Base-by-base conservation (phyloP, 148 eudicot genomes). In the Camellia granthamiana region DNA sequence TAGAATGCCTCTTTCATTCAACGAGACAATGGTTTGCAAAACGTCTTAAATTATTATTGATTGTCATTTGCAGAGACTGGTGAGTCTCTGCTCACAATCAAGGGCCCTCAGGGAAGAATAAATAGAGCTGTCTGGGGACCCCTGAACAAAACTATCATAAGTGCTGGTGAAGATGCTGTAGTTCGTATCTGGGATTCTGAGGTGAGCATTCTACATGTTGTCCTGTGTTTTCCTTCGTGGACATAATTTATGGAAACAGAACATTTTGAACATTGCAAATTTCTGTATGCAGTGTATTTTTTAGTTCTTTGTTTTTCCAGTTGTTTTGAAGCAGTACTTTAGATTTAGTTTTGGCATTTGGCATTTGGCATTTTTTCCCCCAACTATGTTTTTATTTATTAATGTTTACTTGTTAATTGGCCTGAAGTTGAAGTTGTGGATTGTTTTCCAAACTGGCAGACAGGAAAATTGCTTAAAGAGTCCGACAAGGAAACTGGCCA, bases 71-170 rank as follows among this genome's bases (percentile, higher is more conserved):
- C 89, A 96, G 99, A 96, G 85, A 84, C 81, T 56, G 86, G 85
- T 77, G 94, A 92, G 64, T 89, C 99, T 74, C 84, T 84, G 81
- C 90, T 91, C 63, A 85, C 88, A 7, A 77, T 96, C 49, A 92
- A 86, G 85, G 99, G 98, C 55, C 97, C 99, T 11, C 85, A 76
- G 65, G 99, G 98, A 81, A 87, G 99, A 83, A 92, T 96, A 30
- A 93, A 92, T 80, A 91, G 98, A 88, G 99, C 99, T 83, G 95
- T 93, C 47, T 96, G 98, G 98, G 98, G 98, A n/a, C 99, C 98
- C 59, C 72, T 96, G 58, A 96, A 96, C 84, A 89, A 81, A 77
- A 91, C 92, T 56, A 93, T 96, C 5, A 84, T 96, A 78, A 96
- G 98, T 80, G 97, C 87, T 74, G 99, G 98, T 78, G 99, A 96